Conservation (phyloP, 139 green algal species). For the Chlorella sp. region DNA sequence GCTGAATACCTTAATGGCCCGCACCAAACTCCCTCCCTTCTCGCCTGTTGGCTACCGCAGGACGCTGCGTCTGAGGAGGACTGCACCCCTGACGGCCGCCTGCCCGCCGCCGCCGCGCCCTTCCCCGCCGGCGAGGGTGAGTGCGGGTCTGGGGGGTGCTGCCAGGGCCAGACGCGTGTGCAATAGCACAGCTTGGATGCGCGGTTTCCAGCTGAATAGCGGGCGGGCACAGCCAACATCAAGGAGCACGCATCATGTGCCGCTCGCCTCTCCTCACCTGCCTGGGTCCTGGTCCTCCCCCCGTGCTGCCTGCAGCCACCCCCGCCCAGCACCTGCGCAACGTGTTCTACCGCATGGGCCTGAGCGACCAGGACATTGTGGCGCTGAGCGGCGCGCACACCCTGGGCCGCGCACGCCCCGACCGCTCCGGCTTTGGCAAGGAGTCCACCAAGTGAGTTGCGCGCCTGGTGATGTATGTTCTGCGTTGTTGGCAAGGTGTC, state of each 20-base stretch:
- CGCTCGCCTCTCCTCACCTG: no score
- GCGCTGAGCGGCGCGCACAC: constrained; percentile 73
- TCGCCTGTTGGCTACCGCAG: no score
- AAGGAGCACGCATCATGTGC: no score
- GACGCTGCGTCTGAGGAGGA: constrained; percentile 64
- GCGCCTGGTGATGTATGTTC: no score
- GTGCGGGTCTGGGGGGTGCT: no score
- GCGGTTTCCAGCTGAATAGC: no score
- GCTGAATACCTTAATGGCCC: no score
- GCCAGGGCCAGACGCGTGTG: no score
- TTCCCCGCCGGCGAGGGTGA: constrained; percentile 54
- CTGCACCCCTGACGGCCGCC: constrained; percentile 80
- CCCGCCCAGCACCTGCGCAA: constrained; percentile 59
- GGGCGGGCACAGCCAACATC: no score
- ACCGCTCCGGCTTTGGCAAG: constrained; percentile 73
- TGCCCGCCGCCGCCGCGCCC: constrained; percentile 65
- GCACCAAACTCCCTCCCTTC: no score
- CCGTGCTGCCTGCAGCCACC: not conserved
- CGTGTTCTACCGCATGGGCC: constrained; percentile 88
- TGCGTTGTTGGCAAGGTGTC: no score
- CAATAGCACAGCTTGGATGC: no score
- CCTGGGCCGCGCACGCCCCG: constrained; percentile 59
- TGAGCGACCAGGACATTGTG: constrained; percentile 79
- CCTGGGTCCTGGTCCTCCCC: not conserved
- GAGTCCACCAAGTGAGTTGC: constrained; percentile 68